Base-by-base conservation (phyloP, 2,329 filamentous ascomycete genomes). In the Fusarium sp. region DNA sequence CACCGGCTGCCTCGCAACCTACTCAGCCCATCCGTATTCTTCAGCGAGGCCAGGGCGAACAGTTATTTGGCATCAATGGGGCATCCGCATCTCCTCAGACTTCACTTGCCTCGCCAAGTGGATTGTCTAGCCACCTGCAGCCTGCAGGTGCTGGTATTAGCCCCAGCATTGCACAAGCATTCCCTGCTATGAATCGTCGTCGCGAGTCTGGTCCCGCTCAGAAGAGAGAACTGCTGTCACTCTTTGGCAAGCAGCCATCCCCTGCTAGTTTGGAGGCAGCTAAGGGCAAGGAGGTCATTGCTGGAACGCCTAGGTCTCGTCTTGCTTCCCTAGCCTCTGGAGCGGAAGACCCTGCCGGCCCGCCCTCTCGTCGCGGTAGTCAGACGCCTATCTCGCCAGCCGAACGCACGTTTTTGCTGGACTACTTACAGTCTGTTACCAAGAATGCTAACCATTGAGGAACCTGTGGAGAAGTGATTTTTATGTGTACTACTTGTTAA, bases 321-420 rank as follows among this genome's bases (percentile, higher is more conserved):
- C 74, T 87, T 45, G 82, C 83, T 8, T 87, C 86, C n/a, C 77
- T 87, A 59, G 83, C 83, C 17, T 85, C 86, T 59, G 82, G 81
- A 15, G 78, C 76, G 34, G 83, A 82, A 18, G 83, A 84, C 28
- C 44, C 66, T 56, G 70, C 36, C 30, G 59, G 63, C 48, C 66
- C 75, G 4, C 80, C 74, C 30, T 83, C 83, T 42, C 83, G 86
- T 45, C 84, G 87, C 17, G 85, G 84, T 24, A 88, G 86, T 70
- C 84, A 88, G 77, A 85, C 86, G 38, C 85, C 88, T 18, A 90
- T 91, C 50, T 92, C 91, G 8, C 89, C 93, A 0, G 92, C 90
- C 1, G 91, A 96, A 75, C 92, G 93, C 79, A 91, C 87, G 22
- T 96, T 96, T 77, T 83, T 97, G 79, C 85, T 96, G 58, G 92